Percentiles rank a stretch among this genome's conserved stretches.
phyloP scores from a whole-genome alignment of 441 rosid species.

The Capsella rubella region DNA sequence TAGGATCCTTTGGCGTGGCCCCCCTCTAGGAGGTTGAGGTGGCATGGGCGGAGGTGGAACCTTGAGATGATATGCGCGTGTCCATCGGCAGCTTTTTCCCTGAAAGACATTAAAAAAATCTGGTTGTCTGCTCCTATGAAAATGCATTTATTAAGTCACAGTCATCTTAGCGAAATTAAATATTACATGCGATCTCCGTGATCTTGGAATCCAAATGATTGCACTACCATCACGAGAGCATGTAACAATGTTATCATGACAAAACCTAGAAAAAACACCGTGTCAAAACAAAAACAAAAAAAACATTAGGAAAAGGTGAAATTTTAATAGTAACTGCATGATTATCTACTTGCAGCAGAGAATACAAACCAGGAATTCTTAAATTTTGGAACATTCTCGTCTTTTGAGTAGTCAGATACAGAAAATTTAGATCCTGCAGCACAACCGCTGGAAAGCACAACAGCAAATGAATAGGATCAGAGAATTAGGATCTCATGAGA shows the following conservation, averaged over 20 bases:
- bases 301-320: conserved; percentile 18
- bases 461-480: conserved; percentile 22
- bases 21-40: conserved; percentile 97
- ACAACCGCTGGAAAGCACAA: conserved; percentile 80
- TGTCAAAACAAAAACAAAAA: conserved; percentile 25
- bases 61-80: conserved; percentile 87
- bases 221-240: conserved; percentile 99
- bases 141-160: not conserved
- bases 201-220: conserved; percentile 96
- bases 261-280: conserved; percentile 67
- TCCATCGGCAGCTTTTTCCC: conserved; percentile 97
- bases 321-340: conserved; percentile 16
- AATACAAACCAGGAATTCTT: conserved; percentile 84
- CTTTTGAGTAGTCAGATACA: conserved; percentile 69
- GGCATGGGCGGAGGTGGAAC: conserved; percentile 99
- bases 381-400: conserved; percentile 88
- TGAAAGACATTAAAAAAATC: conserved; percentile 43
- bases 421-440: conserved; percentile 83
- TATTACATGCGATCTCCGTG: conserved; percentile 90
- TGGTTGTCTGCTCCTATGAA: conserved; percentile 21
- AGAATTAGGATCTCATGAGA: conserved; percentile 68
- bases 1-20: conserved; percentile 97
- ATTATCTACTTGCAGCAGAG: conserved; percentile 30
- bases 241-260: conserved; percentile 95
- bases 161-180: conserved; percentile 28